phyloP scores from a whole-genome alignment of 805 yeast species.

The Dipodascus albidus region DNA sequence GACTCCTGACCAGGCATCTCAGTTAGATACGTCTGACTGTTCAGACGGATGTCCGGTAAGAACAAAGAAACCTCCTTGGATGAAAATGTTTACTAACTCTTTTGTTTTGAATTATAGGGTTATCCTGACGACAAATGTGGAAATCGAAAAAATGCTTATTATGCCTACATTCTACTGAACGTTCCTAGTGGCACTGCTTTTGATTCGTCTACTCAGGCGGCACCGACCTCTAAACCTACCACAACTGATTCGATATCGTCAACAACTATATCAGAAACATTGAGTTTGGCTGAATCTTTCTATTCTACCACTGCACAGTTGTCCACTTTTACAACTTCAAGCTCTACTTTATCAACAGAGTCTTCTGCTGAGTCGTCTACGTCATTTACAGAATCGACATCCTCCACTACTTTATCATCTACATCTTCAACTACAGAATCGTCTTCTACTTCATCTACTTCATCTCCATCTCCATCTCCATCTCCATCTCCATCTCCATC shows the following conservation, averaged over 20 bases:
- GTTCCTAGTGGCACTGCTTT: slow-evolving; percentile 18
- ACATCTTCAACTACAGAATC: neutral
- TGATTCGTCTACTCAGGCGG: slow-evolving; percentile 2
- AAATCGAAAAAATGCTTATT: slow-evolving; percentile 30
- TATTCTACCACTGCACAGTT: slow-evolving; percentile 12
- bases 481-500: slow-evolving; percentile 11
- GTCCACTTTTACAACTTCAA: slow-evolving; percentile 10
- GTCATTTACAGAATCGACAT: slow-evolving; percentile 6
- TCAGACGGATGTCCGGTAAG: slow-evolving; percentile 27
- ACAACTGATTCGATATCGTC: slow-evolving; percentile 1
- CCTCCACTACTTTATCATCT: slow-evolving; percentile 11
- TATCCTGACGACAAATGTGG: slow-evolving; percentile 31
- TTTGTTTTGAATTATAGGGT: neutral
- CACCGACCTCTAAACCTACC: slow-evolving; percentile 3
- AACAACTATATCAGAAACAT: neutral
- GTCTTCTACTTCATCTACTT: neutral
- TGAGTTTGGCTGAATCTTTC: neutral
- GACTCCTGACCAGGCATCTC: slow-evolving; percentile 31
- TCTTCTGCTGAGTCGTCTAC: slow-evolving; percentile 5
- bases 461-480: neutral
- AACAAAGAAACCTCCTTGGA: slow-evolving; percentile 9
- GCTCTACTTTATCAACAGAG: neutral
- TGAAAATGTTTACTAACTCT: neutral
- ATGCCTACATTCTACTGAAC: slow-evolving; percentile 36
- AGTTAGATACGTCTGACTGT: slow-evolving; percentile 22